A percentile compares a stretch with the other conserved stretches of the same genome.
phyloP scores from a whole-genome alignment of 2,329 filamentous ascomycete species.

The Didymella sp. region DNA sequence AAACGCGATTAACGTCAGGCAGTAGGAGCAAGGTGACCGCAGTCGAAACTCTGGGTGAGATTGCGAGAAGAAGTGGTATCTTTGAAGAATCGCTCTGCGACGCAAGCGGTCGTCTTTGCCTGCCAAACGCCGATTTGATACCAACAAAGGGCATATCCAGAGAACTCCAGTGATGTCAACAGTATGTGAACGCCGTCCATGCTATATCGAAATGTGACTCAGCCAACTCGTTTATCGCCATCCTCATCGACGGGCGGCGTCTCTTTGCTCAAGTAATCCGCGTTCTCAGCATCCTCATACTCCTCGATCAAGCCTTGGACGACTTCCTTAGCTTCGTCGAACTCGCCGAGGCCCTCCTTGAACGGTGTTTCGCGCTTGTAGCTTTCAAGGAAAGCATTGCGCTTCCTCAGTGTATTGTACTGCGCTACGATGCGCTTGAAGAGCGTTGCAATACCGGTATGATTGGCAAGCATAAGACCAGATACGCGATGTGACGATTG shows the following conservation, averaged over 20 bases:
- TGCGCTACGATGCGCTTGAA: slow-evolving; percentile 94
- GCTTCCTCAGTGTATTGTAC: slow-evolving; percentile 93
- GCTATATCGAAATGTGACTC: background rate
- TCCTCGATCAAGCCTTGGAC: slow-evolving; percentile 90
- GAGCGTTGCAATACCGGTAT: slow-evolving; percentile 94
- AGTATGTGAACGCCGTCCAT: slow-evolving; percentile 17
- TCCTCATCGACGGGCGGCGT: slow-evolving; percentile 52
- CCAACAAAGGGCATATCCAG: slow-evolving; percentile 9
- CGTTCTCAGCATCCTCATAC: slow-evolving; percentile 93
- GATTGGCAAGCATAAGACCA: slow-evolving; percentile 96
- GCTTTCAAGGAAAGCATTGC: slow-evolving; percentile 93
- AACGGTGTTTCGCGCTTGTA: slow-evolving; percentile 98
- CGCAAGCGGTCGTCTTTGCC: slow-evolving; percentile 11
- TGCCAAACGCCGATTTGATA: slow-evolving; percentile 17
- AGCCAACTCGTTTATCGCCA: slow-evolving; percentile 41
- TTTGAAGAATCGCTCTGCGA: slow-evolving; percentile 20
- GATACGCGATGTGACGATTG: slow-evolving; percentile 93
- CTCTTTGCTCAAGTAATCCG: slow-evolving; percentile 84
- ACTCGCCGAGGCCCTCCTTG: slow-evolving; percentile 88
- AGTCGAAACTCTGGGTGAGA: background rate
- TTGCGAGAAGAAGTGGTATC: slow-evolving; percentile 25
- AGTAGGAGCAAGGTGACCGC: background rate
- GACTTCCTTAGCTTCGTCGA: slow-evolving; percentile 92
- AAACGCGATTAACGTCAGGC: background rate
- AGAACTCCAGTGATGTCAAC: slow-evolving; percentile 18